Evolutionary conservation across 148 eudicot genomes (phyloP), one percentile per base, ranked within the genome.

Genomic region (Euryodendron excelsum): DNA sequence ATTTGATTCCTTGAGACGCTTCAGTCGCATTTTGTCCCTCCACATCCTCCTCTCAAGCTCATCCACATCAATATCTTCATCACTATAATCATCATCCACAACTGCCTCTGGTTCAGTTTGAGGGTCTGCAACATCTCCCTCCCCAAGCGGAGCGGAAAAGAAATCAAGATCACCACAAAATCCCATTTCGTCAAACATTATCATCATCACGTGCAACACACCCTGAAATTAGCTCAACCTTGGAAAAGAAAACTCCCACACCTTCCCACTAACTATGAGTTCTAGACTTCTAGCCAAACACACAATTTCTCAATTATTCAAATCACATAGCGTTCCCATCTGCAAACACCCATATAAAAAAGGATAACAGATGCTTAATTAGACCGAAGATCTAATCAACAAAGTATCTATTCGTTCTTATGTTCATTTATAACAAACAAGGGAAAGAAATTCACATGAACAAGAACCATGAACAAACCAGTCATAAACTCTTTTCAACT

Each of bases 41-140:
- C 94, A 93, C 85, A 93, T 73, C 74, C 97, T 85, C 79, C 85
- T 89, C 86, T 91, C 94, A 5, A 93, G 92, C 74, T 91, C 95
- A 36, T 93, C 97, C 27, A 89, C 80, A 25, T 93, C 95, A 1
- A 89, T 76, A 55, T 93, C 97, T 25, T 88, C 93, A 64, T 92
- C 97, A 12, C 86, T 85, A 34, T 71, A 85, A 25, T 89, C 97
- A 21, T 89, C 91, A 74, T 82, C 88, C 23, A 73, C 82, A 7
- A 52, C 77, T 0, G 75, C 68, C 59, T 86, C 87, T 1, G 85
- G 69, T 28, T 72, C 85, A 31, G 72, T 31, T 30, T 77, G 90
- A 11, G 80, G 66, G 61, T 72, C 63, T 5, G 39, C 21, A 39
- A 74, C 3, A 20, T 85, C 89, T 33, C 79, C 81, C 41, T 80